These are phyloP conservation scores for Lachnellula arida DNA, from an alignment of 2,329 filamentous ascomycete species.

Conservation along the genomic window DNA sequence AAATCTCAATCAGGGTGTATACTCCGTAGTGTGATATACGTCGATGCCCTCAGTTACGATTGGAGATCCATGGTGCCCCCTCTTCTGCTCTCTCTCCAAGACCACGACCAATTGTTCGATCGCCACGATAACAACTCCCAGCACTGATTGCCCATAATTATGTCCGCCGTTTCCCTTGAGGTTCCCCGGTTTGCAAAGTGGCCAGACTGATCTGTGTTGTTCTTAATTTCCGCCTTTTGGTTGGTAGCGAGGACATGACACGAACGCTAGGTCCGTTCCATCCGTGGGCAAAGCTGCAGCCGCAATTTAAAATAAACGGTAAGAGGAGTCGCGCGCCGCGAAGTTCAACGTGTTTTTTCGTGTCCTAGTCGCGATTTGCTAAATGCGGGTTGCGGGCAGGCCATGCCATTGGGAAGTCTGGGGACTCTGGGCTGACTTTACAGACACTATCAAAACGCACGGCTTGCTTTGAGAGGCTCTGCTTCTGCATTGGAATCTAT, in stretches of 20 bases:
- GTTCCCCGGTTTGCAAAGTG: not conserved
- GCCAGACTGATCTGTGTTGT: not conserved
- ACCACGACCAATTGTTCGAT: not conserved
- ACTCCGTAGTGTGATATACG: too few relatives aligned
- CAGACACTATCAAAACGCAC: too few relatives aligned
- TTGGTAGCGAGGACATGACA: not conserved
- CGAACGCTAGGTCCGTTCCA: not conserved
- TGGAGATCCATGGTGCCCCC: not conserved
- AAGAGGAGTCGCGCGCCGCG: not conserved
- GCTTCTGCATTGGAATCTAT: too few relatives aligned
- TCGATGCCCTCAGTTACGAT: too few relatives aligned
- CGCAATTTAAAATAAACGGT: not conserved
- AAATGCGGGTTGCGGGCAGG: not conserved
- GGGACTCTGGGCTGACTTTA: too few relatives aligned
- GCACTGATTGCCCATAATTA: not conserved
- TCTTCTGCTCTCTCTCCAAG: not conserved
- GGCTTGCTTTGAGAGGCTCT: too few relatives aligned
- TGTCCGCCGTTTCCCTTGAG: not conserved
- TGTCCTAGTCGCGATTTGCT: not conserved
- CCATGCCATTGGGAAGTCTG: too few relatives aligned
- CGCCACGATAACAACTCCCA: not conserved
- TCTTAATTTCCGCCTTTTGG: slow-evolving; percentile 7
- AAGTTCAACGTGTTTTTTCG: not conserved
- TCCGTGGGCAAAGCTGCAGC: not conserved
- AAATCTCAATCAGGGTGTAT: too few relatives aligned